Base-by-base conservation (phyloP, 2,329 filamentous ascomycete species). In the Claviceps cyperi region DNA sequence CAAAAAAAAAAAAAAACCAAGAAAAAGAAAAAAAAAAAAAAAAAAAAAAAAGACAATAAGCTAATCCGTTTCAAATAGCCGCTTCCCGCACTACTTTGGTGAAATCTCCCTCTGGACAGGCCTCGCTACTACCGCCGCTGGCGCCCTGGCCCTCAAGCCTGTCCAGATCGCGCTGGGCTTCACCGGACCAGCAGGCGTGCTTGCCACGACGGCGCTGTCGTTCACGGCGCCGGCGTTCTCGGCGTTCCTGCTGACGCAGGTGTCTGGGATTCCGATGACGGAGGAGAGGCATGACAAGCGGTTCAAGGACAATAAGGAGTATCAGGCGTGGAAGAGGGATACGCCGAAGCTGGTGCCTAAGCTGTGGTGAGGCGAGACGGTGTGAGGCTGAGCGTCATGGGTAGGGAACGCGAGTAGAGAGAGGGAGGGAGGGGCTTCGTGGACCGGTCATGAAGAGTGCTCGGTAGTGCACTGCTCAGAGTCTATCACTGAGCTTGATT, bases 81-180 rank as follows among this genome's bases (percentile, higher is more conserved):
- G 79, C 53, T 79, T 83, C 63, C 82, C 82, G 0, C 83, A 86
- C 59, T 86, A 86, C 66, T 83, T 86, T 60, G 83, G 82, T n/a
- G 82, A 86, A 62, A 73, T 71, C 28, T 81, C 78, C 11, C 67
- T 86, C 35, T 86, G 81, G 83, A 79, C 76, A 0, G 82, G 83
- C 1, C 75, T 86, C 51, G 80, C 81, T 0, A 75, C 77, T 5
- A 65, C 71, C 1, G 73, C 78, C 0, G 77, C 74, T 0, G 79
- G 80, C 1, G 67, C 78, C 1, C 65, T 86, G 46, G 63, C 75
- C 1, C 68, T 69, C 14, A 66, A 64, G n/a, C 71, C 76, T 0
- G 76, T 76, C 1, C 77, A 79, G 60, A 58, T 68, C 1, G 78
- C 75, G 0, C 71, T 85, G 58, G 79, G 80, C 0, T 58, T 83